Evolutionary conservation across 2,329 filamentous ascomycete genomes (phyloP), one percentile per base, ranked within the genome.

Genomic region (Botrytis elliptica): DNA sequence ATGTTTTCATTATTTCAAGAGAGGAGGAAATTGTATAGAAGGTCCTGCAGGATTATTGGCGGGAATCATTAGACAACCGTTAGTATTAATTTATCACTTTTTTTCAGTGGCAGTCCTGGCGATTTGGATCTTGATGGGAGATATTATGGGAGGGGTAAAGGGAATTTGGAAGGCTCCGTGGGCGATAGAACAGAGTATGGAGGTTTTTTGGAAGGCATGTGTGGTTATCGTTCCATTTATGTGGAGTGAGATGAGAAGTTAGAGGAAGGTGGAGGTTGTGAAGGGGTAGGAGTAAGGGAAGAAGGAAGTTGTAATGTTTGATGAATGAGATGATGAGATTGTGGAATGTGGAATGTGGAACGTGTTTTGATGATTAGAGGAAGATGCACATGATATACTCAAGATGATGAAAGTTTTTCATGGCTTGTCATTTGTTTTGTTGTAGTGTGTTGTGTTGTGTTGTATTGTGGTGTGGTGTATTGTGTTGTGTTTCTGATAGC

Each of bases 1-100:
- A 66, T 99, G 96, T 85, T 98, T 98, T 85, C 86, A 88, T 44
- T 99, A 99, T 84, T 99, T 99, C 85, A 87, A 93, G 81, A 86
- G 86, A 49, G 91, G 91, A 60, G 88, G 91, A 66, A 89, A 90
- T 75, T 89, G 90, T 83, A 88, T 94, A 36, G 89, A 93, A 76
- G 94, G 92, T 49, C 96, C 96, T 4, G 90, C 92, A 64, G 92
- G 93, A 44, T 85, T 99, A 74, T 86, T 99, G 14, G 93, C 89
- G 0, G 96, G 94, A 22, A 87, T 98, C 73, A 91, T 97, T 77
- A 88, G 91, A 68, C 88, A 90, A 71, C 96, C 96, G 0, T 83
- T 90, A 70, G 88, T 94, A 57, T 89, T 99, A 57, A 91, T 96
- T 78, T 93, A 92, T 81, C 96, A 99, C 83, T 99, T 99, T 85